Evolutionary conservation across 83 land plant genomes (phyloP), one percentile per base, ranked within the genome.

Genomic region (Diphasiastrum complanatum): DNA sequence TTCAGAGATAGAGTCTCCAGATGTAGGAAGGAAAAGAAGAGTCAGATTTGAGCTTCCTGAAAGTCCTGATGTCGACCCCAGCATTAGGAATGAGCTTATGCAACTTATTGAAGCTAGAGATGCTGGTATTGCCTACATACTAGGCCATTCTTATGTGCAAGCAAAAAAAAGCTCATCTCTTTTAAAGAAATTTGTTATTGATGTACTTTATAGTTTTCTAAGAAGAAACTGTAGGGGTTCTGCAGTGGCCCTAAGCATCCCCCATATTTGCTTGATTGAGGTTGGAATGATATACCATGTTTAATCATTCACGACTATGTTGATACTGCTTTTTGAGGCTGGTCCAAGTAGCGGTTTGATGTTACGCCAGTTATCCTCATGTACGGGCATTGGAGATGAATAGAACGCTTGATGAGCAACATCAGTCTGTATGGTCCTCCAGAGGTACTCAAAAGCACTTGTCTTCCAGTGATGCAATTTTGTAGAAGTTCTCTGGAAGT

Each of bases 51-150:
- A 61, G 69, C 33, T 65, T 8, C 68, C 68, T 19, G 46, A 52
- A 11, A 37, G 47, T 12, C 33, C 60, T 2, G 66, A 63, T 20
- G 36, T 65, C 22, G 75, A 33, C 26, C 52, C 68, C 20, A 35
- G 75, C 31, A 67, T 63, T 20, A 74, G 38, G 45, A 70, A 73
- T 37, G 85, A 84, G 63, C 65, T 81, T 38, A 54, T 34, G 46
- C 78, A 81, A 26, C 67, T 87, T 5, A 33, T 72, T 24, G 80
- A 76, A 38, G 89, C 88, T 12, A 78, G 59, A 56, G 88, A 84
- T 29, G 76, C 88, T 12, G 92, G 92, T 0, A 38, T 84, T 28
- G 80, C 89, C 4, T 87, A 87, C 49, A 81, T 87, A 65, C 64
- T 87, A 61, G 88, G 89, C 5, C 79, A 80, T 41, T 63, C 91